phyloP scores from a whole-genome alignment of 805 yeast species.

The Starmera dryadoides region DNA sequence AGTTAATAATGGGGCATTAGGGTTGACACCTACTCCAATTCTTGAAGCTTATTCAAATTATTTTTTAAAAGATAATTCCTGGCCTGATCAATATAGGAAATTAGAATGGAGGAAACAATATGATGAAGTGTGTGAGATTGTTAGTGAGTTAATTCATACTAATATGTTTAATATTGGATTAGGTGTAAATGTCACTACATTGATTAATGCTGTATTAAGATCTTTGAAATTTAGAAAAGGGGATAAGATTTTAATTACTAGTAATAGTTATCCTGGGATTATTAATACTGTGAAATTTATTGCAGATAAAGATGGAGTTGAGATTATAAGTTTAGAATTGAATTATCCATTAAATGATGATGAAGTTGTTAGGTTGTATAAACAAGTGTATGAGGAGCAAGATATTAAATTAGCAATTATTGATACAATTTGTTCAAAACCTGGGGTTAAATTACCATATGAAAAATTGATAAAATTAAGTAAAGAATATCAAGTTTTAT shows the following conservation, averaged over 20 bases:
- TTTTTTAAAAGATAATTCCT: constrained; percentile 20
- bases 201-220: constrained; percentile 45
- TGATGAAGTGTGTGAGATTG: constrained; percentile 24
- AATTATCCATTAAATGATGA: constrained; percentile 37
- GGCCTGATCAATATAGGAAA: constrained; percentile 40
- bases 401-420: constrained; percentile 38
- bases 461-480: constrained; percentile 39
- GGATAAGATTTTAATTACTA: constrained; percentile 36
- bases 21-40: constrained; percentile 41
- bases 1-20: constrained; percentile 59
- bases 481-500: constrained; percentile 35
- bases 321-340: constrained; percentile 30
- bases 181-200: constrained; percentile 49
- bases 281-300: constrained; percentile 15
- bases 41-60: constrained; percentile 26
- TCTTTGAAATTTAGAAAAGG: constrained; percentile 35
- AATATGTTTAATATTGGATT: constrained; percentile 40
- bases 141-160: constrained; percentile 36
- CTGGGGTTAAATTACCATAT: constrained; percentile 55
- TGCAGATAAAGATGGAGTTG: constrained; percentile 22
- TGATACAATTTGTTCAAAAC: constrained; percentile 58
- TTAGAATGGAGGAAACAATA: constrained; percentile 21
- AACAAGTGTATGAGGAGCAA: constrained; percentile 19
- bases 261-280: constrained; percentile 7
- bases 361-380: constrained; percentile 29